phyloP scores from a whole-genome alignment of 2,329 filamentous ascomycete genomes.

The Pseudocercospora pini-densiflorae region DNA sequence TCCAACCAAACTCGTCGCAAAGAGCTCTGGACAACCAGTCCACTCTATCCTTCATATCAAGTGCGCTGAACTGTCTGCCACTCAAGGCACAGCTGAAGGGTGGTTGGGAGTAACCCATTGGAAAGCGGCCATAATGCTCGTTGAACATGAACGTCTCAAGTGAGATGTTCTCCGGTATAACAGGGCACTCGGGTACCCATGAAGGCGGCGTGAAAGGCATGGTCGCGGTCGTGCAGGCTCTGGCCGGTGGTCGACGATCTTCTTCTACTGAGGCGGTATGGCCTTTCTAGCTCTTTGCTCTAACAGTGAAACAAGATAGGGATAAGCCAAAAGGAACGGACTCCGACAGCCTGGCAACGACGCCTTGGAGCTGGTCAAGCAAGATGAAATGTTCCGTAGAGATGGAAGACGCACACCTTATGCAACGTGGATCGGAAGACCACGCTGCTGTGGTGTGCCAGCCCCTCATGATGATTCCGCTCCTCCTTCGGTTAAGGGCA shows the following conservation, averaged over 20 bases:
- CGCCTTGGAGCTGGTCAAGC: not conserved
- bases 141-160: constrained; percentile 77
- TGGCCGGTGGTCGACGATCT: not conserved
- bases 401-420: not conserved
- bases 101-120: constrained; percentile 65
- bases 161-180: constrained; percentile 74
- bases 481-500: constrained; percentile 6
- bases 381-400: not conserved
- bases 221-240: not conserved
- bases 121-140: constrained; percentile 69
- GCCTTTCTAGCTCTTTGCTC: constrained; percentile 3
- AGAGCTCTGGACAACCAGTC: constrained; percentile 71
- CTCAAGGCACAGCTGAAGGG: constrained; percentile 79
- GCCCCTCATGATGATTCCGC: constrained; percentile 14
- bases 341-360: not conserved
- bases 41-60: constrained; percentile 68
- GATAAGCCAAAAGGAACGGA: not conserved
- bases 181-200: constrained; percentile 66
- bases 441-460: not conserved
- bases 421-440: not conserved
- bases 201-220: constrained; percentile 64
- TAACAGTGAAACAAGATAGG: not conserved
- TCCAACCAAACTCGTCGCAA: constrained; percentile 72
- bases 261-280: not conserved
- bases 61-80: constrained; percentile 65